Percentiles rank a stretch among this genome's conserved stretches.
Conservation (phyloP, 2,329 filamentous ascomycete genomes). For the Aureobasidium sp. region DNA sequence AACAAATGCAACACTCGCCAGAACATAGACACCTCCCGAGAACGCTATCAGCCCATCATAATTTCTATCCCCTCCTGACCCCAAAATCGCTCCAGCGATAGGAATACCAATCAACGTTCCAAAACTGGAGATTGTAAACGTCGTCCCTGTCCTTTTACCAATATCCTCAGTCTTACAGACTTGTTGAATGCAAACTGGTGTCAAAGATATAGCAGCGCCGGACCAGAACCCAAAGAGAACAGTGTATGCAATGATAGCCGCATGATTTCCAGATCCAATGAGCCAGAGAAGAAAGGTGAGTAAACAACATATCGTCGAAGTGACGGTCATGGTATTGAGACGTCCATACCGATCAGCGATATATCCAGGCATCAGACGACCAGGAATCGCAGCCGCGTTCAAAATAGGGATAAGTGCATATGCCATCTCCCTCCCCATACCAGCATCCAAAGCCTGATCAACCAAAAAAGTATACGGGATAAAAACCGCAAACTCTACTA, state of each 20-base stretch:
- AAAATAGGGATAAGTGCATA: conserved; percentile 26
- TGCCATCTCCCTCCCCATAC: conserved; percentile 19
- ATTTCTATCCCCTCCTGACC: conserved; percentile 24
- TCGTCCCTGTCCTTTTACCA: conserved; percentile 57
- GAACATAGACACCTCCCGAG: conserved; percentile 19
- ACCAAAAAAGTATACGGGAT: conserved; percentile 29
- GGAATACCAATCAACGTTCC: conserved; percentile 60
- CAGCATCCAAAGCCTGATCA: conserved; percentile 23
- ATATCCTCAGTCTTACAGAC: conserved; percentile 22
- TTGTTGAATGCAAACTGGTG: conserved; percentile 26
- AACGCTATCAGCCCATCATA: conserved; percentile 24
- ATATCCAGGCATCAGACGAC: conserved; percentile 26
- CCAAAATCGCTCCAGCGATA: conserved; percentile 50
- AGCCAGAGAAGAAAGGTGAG: conserved; percentile 22
- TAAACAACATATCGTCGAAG: conserved; percentile 16
- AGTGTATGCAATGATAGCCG: conserved; percentile 19
- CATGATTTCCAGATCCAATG: conserved; percentile 10
- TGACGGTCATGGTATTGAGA: conserved; percentile 25
- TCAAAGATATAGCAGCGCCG: conserved; percentile 24
- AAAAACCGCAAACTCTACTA: conserved; percentile 29
- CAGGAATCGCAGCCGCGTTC: conserved; percentile 22
- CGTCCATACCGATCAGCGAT: conserved; percentile 26
- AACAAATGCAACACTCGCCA: conserved; percentile 17
- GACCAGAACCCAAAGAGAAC: conserved; percentile 22
- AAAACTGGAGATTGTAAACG: conserved; percentile 54